Conservation (phyloP, 2,329 filamentous ascomycete species). For the Cercospora zeina region DNA sequence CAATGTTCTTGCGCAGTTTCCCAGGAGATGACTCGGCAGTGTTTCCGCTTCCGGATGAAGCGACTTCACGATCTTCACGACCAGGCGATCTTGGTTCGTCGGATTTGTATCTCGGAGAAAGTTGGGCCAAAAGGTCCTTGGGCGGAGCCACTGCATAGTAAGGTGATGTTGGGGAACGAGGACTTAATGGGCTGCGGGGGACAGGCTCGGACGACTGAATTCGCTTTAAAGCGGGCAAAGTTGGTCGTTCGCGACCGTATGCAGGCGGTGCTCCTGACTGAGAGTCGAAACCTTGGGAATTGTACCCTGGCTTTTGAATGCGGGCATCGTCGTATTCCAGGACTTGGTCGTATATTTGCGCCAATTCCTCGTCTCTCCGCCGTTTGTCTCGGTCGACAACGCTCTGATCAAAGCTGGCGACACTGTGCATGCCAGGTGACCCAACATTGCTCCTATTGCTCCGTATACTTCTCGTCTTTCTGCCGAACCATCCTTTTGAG, state of each 20-base stretch:
- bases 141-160: constrained; percentile 42
- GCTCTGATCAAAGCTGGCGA: constrained; percentile 70
- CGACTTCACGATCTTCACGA: not conserved
- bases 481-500: constrained; percentile 35
- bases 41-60: not conserved
- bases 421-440: constrained; percentile 55
- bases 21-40: not conserved
- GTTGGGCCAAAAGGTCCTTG: constrained; percentile 10
- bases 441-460: constrained; percentile 47
- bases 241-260: constrained; percentile 8
- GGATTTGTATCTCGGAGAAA: constrained; percentile 20
- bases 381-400: constrained; percentile 73
- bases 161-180: constrained; percentile 39
- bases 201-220: constrained; percentile 33
- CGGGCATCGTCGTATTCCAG: constrained; percentile 58
- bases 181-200: constrained; percentile 42
- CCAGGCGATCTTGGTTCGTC: not conserved
- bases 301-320: constrained; percentile 62
- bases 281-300: no score
- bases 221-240: constrained; percentile 10
- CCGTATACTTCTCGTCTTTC: constrained; percentile 33
- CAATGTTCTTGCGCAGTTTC: not conserved
- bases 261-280: constrained; percentile 8
- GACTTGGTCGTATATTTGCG: constrained; percentile 86
- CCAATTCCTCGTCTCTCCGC: constrained; percentile 78